Evolutionary conservation across 2,329 filamentous ascomycete species (phyloP).

Genomic region (Colletotrichum filicis): DNA sequence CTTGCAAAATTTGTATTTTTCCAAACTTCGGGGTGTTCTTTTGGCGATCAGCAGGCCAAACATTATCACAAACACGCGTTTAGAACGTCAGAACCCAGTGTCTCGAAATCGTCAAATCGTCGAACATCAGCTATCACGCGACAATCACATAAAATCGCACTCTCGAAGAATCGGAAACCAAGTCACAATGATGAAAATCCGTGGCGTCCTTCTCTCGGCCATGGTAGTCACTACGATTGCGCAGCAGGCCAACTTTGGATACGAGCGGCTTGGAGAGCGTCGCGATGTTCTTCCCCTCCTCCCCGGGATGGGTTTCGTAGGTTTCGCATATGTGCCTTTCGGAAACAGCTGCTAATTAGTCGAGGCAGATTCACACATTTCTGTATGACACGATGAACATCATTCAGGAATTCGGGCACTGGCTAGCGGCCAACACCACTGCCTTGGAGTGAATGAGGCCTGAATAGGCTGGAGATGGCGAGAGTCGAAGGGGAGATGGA

Average conservation of each 20-base stretch:
- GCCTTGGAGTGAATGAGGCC: background rate
- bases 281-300: background rate
- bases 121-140: too few species aligned
- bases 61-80: too few species aligned
- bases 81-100: too few species aligned
- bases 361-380: background rate
- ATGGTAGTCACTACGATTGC: background rate
- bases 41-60: too few species aligned
- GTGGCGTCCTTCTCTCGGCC: background rate
- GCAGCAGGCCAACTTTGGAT: background rate
- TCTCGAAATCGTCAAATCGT: too few species aligned
- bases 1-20: background rate
- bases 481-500: background rate
- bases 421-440: background rate
- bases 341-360: background rate
- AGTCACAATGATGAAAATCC: background rate
- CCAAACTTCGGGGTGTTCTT: background rate
- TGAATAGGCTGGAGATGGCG: background rate
- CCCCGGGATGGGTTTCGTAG: background rate
- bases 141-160: too few species aligned
- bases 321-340: background rate
- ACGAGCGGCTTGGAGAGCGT: background rate
- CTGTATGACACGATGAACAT: background rate
- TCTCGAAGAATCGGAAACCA: background rate
- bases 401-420: background rate